Conservation (phyloP, 176 grass and related monocot genomes). For the Alopecurus myosuroides region DNA sequence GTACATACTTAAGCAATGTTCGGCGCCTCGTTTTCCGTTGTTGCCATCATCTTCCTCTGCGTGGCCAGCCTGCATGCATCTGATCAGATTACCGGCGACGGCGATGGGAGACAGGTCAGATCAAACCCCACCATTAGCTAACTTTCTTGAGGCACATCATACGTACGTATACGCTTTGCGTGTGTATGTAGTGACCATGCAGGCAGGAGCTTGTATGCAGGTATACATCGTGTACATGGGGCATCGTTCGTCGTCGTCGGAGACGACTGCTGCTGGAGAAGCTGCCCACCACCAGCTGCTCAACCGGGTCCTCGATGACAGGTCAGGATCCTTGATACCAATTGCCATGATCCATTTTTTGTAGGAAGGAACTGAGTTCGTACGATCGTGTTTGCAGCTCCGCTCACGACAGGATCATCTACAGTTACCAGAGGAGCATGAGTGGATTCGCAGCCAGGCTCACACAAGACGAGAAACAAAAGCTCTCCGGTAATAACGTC, state of each 20-base stretch:
- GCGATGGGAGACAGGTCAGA: not conserved
- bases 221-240: conserved; percentile 44
- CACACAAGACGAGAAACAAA: not conserved
- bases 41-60: not conserved
- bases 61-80: not conserved
- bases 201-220: not conserved
- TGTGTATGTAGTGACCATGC: not conserved
- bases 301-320: conserved; percentile 13
- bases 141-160: not conserved
- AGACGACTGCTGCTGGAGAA: not conserved
- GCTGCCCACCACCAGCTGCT: conserved; percentile 12
- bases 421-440: conserved; percentile 38
- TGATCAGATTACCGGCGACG: not conserved
- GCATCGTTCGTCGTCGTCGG: not conserved
- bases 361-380: not conserved
- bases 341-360: not conserved
- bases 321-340: conserved; percentile 13
- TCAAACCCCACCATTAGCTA: not conserved
- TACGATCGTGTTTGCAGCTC: not conserved
- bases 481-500: conserved; percentile 13
- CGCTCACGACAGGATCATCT: conserved; percentile 22
- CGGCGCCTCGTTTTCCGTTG: not conserved
- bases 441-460: conserved; percentile 39
- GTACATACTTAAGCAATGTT: not conserved
- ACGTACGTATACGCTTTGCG: not conserved